These are phyloP conservation scores for Cystofilobasidium ferigula DNA, from an alignment of 768 basidiomycete genomes.

Conservation along the genomic window DNA sequence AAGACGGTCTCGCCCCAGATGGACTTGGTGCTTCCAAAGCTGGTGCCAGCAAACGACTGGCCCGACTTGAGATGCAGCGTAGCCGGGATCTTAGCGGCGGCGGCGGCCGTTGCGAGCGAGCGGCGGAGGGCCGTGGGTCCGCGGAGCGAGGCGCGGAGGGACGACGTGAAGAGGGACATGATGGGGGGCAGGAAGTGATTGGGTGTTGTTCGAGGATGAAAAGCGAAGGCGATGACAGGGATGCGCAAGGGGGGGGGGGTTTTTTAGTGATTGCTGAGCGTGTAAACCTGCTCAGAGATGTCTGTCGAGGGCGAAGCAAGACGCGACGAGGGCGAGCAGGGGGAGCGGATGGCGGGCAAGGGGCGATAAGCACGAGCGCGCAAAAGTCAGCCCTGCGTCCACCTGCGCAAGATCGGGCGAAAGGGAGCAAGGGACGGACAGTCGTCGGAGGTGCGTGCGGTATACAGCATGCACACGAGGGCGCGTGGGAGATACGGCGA, in stretches of 20 bases:
- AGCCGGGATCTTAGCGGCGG: slow-evolving; percentile 49
- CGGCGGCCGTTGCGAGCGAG: slow-evolving; percentile 22
- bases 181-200: not conserved
- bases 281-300: not conserved
- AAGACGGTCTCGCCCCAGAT: slow-evolving; percentile 96
- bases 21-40: slow-evolving; percentile 78
- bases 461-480: not conserved
- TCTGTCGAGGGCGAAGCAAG: too few relatives aligned
- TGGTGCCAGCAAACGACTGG: slow-evolving; percentile 76
- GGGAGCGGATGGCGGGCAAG: not conserved
- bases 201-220: not conserved
- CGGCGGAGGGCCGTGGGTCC: not conserved
- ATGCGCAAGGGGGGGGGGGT: not conserved
- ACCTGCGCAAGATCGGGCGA: too few relatives aligned
- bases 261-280: not conserved
- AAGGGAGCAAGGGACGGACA: not conserved
- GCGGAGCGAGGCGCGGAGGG: not conserved
- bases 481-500: too few relatives aligned
- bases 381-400: too few relatives aligned
- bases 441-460: not conserved
- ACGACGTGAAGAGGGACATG: not conserved
- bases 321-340: not conserved
- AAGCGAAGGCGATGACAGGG: not conserved
- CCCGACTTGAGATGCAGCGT: slow-evolving; percentile 85
- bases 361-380: not conserved